A percentile compares a stretch with the other conserved stretches of the same genome.
phyloP scores from a whole-genome alignment of 352 stramenopile genomes.

The Halophytophthora batemanensis region DNA sequence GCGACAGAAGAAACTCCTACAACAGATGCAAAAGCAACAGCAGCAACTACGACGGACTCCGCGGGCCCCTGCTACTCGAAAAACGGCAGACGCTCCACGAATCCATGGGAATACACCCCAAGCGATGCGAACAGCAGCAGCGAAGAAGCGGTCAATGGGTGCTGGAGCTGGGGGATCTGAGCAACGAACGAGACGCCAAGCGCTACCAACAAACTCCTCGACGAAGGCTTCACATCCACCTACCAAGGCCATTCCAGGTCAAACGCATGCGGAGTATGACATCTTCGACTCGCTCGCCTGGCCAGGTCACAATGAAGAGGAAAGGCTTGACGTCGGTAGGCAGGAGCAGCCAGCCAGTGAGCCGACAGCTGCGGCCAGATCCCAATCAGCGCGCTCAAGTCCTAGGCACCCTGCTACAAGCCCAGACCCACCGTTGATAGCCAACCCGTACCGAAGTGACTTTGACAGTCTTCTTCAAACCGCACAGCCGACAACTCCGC shows the following conservation, averaged over 20 bases:
- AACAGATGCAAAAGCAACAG: constrained; percentile 43
- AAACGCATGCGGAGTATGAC: constrained; percentile 23
- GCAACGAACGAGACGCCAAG: constrained; percentile 2
- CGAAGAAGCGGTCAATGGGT: constrained; percentile 16
- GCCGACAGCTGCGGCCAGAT: constrained; percentile 14
- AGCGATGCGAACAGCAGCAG: background rate
- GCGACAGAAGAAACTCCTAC: constrained; percentile 73
- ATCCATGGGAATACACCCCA: background rate
- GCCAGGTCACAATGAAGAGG: constrained; percentile 16
- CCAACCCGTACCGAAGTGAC: constrained; percentile 22
- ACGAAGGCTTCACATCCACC: constrained; percentile 1
- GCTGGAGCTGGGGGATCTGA: constrained; percentile 3
- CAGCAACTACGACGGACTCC: constrained; percentile 2
- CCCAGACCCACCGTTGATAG: background rate
- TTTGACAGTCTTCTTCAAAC: constrained; percentile 44
- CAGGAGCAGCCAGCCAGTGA: constrained; percentile 27
- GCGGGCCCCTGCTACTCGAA: background rate
- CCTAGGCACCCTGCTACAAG: constrained; percentile 3
- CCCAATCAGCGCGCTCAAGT: constrained; percentile 7
- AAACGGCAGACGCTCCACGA: constrained; percentile 3
- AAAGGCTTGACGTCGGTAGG: constrained; percentile 10
- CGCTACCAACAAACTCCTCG: constrained; percentile 2
- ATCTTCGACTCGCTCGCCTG: constrained; percentile 40
- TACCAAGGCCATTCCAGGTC: constrained; percentile 1
- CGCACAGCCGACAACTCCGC: constrained; percentile 14